Base-by-base conservation (phyloP, 768 basidiomycete species). In the Neoboletus magnificus region DNA sequence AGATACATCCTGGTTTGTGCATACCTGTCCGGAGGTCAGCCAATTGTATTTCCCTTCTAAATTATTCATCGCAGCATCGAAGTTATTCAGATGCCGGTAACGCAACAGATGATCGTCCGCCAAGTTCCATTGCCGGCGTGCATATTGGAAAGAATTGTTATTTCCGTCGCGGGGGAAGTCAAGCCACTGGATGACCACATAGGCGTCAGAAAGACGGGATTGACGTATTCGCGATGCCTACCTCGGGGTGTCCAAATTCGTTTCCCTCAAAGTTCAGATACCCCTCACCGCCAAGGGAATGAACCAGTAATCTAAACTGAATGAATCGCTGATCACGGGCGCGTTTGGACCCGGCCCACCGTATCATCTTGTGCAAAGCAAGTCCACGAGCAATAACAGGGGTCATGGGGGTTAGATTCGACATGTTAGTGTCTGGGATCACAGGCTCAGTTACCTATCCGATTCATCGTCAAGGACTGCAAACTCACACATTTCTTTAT, bases 181-280 rank as follows among this genome's bases (percentile, higher is more conserved):
- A 64, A 99, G 92, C 97, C 97, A 99, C 86, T 93, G 47, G 16
- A 52, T n/a, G 42, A 11, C 20, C 37, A 47, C 5, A 25, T 40
- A 22, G 7, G 48, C 22, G 33, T 59, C 32, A 43, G 25, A 42
- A 41, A 27, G 44, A 27, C 1, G 18, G 29, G 15, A 39, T 42
- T 4, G 39, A 44, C 20, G 20, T 25, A 18, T 48, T 44, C 33
- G 27, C 3, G 22, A 45, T 22, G 68, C 76, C 44, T 58, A 87
- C 93, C 77, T 99, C 96, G 12, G 96, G 96, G 71, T 99, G 96
- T 41, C 96, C 96, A 67, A 99, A 99, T 68, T 99, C 96, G 60
- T 98, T 98, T 32, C 93, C 94, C 72, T 96, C 93, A 53, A 99
- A 99, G 73, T 97, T 98, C 58, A 99, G 79, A 70, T 97, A 99